Conservation (phyloP, 352 stramenopile genomes). For the Nothophytophthora sp. region DNA sequence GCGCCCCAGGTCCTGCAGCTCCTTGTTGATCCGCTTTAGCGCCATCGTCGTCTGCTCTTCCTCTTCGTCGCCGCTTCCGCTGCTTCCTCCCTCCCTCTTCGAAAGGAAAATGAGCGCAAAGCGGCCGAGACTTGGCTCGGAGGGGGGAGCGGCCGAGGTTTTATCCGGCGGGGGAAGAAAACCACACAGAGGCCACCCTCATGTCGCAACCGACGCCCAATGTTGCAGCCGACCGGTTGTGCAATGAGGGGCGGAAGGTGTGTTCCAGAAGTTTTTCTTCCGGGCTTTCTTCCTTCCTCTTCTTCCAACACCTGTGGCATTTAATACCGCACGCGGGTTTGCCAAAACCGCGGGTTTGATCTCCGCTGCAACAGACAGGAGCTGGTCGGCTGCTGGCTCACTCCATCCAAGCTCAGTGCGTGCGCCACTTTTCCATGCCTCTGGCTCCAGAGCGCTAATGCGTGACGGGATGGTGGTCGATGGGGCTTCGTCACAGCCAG, state of each 20-base stretch:
- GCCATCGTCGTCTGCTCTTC: constrained; percentile 59
- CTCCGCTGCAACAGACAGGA: too few relatives aligned
- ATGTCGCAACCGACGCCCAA: constrained; percentile 7
- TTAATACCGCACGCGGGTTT: too few relatives aligned
- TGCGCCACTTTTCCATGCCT: too few relatives aligned
- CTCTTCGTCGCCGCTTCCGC: constrained; percentile 15
- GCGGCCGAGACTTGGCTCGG: not conserved
- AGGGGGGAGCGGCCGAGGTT: not conserved
- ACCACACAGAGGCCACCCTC: constrained; percentile 8
- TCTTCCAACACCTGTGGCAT: too few relatives aligned
- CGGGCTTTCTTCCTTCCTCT: not conserved
- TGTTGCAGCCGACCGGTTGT: constrained; percentile 15
- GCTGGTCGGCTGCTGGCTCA: too few relatives aligned
- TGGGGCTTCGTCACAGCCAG: too few relatives aligned
- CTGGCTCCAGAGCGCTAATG: too few relatives aligned
- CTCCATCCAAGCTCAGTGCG: too few relatives aligned
- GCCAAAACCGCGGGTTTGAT: too few relatives aligned
- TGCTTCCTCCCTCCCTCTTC: constrained; percentile 34
- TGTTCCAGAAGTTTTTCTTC: constrained; percentile 52
- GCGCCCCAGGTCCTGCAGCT: constrained; percentile 93
- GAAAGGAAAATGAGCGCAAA: constrained; percentile 45
- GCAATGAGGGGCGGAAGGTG: constrained; percentile 6
- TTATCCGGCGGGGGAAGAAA: too few relatives aligned
- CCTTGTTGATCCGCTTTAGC: constrained; percentile 96
- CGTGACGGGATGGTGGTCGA: too few relatives aligned